A percentile compares a stretch with the other conserved stretches of the same genome.
These are phyloP conservation scores for Pseudonitzschia delicatissima DNA, from an alignment of 108 stramenopile species.

Conservation along the genomic window DNA sequence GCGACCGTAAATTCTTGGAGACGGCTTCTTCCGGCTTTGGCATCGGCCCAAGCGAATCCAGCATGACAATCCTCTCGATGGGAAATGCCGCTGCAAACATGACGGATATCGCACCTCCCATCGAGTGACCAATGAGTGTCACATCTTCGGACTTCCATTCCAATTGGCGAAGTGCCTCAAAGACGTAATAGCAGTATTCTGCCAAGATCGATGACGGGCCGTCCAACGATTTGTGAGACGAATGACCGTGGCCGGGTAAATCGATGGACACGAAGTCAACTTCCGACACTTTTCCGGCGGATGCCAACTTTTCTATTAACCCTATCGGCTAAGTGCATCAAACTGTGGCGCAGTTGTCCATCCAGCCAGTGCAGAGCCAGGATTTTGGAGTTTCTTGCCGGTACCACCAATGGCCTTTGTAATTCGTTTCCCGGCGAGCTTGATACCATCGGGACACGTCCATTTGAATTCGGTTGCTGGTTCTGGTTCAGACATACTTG, in stretches of 20 bases:
- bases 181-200: slow-evolving; percentile 51
- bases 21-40: slow-evolving; percentile 34
- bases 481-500: neutral
- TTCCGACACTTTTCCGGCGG: neutral
- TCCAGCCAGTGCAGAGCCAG: slow-evolving; percentile 68
- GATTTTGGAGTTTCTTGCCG: slow-evolving; percentile 18
- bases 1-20: slow-evolving; percentile 43
- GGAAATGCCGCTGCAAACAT: slow-evolving; percentile 64
- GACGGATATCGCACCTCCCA: slow-evolving; percentile 60
- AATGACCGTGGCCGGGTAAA: slow-evolving; percentile 47
- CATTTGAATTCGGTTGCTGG: slow-evolving; percentile 5
- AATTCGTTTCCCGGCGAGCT: slow-evolving; percentile 21
- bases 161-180: slow-evolving; percentile 25
- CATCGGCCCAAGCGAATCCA: slow-evolving; percentile 69
- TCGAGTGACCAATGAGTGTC: slow-evolving; percentile 61
- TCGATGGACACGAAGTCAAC: slow-evolving; percentile 50
- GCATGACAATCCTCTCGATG: slow-evolving; percentile 50
- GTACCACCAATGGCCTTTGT: neutral
- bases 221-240: slow-evolving; percentile 42
- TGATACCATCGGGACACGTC: slow-evolving; percentile 25
- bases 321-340: slow-evolving; percentile 43
- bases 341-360: slow-evolving; percentile 67
- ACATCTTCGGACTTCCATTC: slow-evolving; percentile 8
- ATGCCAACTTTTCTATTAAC: slow-evolving; percentile 14
- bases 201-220: slow-evolving; percentile 51